Conservation (phyloP, 805 yeast genomes). For the Candida multigemmis region DNA sequence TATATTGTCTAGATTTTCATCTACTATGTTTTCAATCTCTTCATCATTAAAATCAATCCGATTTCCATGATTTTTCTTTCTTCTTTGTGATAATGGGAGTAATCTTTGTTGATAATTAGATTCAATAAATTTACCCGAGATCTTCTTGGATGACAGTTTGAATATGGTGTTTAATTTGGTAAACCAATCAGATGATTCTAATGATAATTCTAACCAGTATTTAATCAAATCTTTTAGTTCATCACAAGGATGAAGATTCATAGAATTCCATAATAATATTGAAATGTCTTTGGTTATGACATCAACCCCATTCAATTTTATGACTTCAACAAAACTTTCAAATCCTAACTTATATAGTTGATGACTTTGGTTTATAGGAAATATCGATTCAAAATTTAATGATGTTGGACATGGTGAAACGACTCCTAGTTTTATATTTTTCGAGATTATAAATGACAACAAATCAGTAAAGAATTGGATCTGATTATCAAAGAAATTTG, state of each 20-base stretch:
- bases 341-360: slow-evolving; percentile 36
- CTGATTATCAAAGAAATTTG: slow-evolving; percentile 22
- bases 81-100: slow-evolving; percentile 32
- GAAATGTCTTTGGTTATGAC: slow-evolving; percentile 39
- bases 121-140: slow-evolving; percentile 32
- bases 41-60: slow-evolving; percentile 28
- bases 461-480: slow-evolving; percentile 17
- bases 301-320: slow-evolving; percentile 39
- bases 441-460: slow-evolving; percentile 18
- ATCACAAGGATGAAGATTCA: slow-evolving; percentile 37
- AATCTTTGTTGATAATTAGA: slow-evolving; percentile 29
- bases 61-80: slow-evolving; percentile 18
- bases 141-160: slow-evolving; percentile 31
- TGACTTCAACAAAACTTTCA: slow-evolving; percentile 48
- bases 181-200: slow-evolving; percentile 52
- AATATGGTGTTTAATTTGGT: slow-evolving; percentile 42
- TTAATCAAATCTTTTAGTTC: slow-evolving; percentile 37
- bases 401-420: slow-evolving; percentile 25
- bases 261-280: slow-evolving; percentile 51
- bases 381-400: slow-evolving; percentile 29
- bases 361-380: slow-evolving; percentile 36
- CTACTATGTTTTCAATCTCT: slow-evolving; percentile 32
- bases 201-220: slow-evolving; percentile 51
- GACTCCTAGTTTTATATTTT: slow-evolving; percentile 27
- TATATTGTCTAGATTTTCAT: slow-evolving; percentile 18